A percentile compares a stretch with the other conserved stretches of the same genome.
These are phyloP conservation scores for Mycosphaerella sp. DNA, from an alignment of 2,329 filamentous ascomycete genomes.

Conservation along the genomic window DNA sequence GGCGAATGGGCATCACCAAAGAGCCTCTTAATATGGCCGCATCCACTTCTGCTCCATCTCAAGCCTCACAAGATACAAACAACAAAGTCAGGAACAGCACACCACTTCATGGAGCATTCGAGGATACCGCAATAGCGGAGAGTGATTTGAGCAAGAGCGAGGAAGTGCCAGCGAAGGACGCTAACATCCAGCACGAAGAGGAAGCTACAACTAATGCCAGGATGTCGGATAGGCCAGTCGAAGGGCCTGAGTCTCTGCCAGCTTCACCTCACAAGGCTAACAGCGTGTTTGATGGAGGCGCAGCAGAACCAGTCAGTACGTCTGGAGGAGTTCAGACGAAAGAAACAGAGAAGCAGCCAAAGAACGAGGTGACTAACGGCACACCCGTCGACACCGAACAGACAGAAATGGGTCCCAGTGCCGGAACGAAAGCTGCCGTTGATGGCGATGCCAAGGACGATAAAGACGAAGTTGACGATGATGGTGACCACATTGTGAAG, in stretches of 20 bases:
- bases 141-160: not conserved
- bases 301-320: not conserved
- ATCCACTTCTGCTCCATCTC: too few species aligned
- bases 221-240: not conserved
- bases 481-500: slow-evolving; percentile 71
- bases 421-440: slow-evolving; percentile 7
- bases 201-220: not conserved
- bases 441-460: slow-evolving; percentile 24
- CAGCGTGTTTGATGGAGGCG: not conserved
- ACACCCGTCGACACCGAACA: not conserved
- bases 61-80: not conserved
- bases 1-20: slow-evolving; percentile 7
- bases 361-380: slow-evolving; percentile 11
- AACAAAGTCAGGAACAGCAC: not conserved
- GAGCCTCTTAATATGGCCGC: slow-evolving; percentile 6
- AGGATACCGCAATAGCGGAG: not conserved
- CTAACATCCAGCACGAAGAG: not conserved
- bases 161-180: not conserved
- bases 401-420: slow-evolving; percentile 14
- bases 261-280: not conserved
- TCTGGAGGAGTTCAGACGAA: not conserved
- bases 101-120: not conserved
- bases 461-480: slow-evolving; percentile 50
- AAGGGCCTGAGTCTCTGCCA: not conserved
- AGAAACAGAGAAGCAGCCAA: slow-evolving; percentile 7